Conservation (phyloP, 192 early-diverging fungal species). For the Coemansia sp. region DNA sequence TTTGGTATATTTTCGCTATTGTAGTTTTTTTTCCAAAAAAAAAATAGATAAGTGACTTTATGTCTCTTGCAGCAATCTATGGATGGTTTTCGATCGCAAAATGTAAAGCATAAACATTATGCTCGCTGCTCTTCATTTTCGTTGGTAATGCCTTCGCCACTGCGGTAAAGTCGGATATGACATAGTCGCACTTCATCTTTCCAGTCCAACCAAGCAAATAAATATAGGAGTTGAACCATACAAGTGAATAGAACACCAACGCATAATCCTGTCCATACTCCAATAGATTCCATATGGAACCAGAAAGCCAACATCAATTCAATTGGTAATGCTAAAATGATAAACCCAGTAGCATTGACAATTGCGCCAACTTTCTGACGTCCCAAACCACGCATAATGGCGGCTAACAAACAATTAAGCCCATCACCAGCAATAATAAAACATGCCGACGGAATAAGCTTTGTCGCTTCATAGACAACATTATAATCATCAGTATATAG, state of each 20-base stretch:
- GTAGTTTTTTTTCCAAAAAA: no score
- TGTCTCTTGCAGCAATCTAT: no score
- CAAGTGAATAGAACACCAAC: constrained; percentile 5
- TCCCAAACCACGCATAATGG: constrained; percentile 47
- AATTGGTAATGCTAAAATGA: constrained; percentile 41
- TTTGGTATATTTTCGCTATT: not conserved
- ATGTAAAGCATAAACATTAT: no score
- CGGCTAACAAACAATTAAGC: constrained; percentile 53
- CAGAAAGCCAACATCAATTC: constrained; percentile 39
- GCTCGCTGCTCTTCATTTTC: no score
- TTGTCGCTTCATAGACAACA: constrained; percentile 66
- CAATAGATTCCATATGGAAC: constrained; percentile 12
- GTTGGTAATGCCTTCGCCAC: constrained; percentile 5
- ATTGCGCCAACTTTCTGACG: constrained; percentile 45
- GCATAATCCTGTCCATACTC: constrained; percentile 30
- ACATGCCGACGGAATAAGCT: constrained; percentile 68
- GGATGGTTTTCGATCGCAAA: no score
- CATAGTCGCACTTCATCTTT: constrained; percentile 17
- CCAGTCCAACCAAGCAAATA: constrained; percentile 18
- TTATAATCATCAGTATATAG: constrained; percentile 60
- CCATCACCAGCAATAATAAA: constrained; percentile 58
- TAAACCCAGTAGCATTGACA: constrained; percentile 47
- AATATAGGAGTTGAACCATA: constrained; percentile 12
- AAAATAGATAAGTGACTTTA: no score
- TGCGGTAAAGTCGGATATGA: constrained; percentile 5